Base-by-base conservation (phyloP, 23 red algal genomes). In the Gracilaria gracilis region DNA sequence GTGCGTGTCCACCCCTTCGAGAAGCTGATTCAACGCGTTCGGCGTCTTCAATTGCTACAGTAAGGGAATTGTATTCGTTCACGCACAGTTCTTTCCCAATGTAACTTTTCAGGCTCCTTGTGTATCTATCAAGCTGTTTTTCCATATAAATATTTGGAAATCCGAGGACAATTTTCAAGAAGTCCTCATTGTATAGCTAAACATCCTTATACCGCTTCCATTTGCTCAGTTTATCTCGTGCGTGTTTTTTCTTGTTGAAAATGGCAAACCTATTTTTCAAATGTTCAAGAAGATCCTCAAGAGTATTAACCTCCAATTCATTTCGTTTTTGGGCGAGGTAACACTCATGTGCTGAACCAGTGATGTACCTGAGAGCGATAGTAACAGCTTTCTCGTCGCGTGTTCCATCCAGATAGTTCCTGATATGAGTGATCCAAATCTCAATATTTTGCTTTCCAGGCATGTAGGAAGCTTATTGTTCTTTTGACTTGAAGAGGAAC, bases 221-320 rank as follows among this genome's bases (percentile, higher is more conserved):
- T 25, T 65, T 42, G n/a, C 33, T 65, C 0, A 83, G 57, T 62
- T 83, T 83, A 33, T 83, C 35, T 35, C 80, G n/a, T 6, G 80
- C 0, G 39, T 37, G 32, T 83, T 83, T 83, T 40, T 83, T 57
- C 20, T 83, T 83, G 57, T 83, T 65, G 37, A 83, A 39, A 33
- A 16, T 83, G 20, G 9, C 46, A 64, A 33, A 59, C 24, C 48
- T 36, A 2, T 59, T 67, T 0, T 65, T 0, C 33, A 83, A 4
- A 40, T 17, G 47, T 15, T 46, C 36, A 15, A 46, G 37, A 8
- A 83, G 49, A 16, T 83, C 23, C 0, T 83, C 61, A 28, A 61
- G 27, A 12, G 80, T 39, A 15, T 59, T 15, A n/a, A 62, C 15
- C 24, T 67, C 49, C 17, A 44, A 6, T 62, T 31, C 16, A 38